Evolutionary conservation across 2,329 filamentous ascomycete genomes (phyloP).

Genomic region (Neofusicoccum laricinum): DNA sequence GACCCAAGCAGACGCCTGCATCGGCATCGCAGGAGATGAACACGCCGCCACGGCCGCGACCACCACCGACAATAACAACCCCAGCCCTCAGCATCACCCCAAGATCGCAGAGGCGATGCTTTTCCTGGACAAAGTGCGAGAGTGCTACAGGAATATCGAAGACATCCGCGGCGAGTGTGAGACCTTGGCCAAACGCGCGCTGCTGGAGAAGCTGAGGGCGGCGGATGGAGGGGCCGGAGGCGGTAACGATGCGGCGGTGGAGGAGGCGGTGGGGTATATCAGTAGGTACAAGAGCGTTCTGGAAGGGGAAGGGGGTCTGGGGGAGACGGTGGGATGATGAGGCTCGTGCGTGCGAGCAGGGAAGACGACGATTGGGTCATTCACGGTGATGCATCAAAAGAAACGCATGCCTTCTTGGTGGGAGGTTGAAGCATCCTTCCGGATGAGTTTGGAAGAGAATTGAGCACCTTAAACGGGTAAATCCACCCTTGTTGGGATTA

Average conservation of each 20-base stretch:
- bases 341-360: not conserved
- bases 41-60: slow-evolving; percentile 21
- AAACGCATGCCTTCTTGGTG: too few species aligned
- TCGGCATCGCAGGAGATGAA: slow-evolving; percentile 67
- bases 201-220: slow-evolving; percentile 66
- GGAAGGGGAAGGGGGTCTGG: slow-evolving; percentile 23
- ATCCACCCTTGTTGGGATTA: too few species aligned
- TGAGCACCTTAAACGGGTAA: too few species aligned
- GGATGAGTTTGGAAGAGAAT: too few species aligned
- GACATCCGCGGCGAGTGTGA: slow-evolving; percentile 71
- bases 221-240: slow-evolving; percentile 21
- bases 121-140: slow-evolving; percentile 34
- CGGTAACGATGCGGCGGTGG: slow-evolving; percentile 23
- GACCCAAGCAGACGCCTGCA: slow-evolving; percentile 70
- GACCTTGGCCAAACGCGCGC: slow-evolving; percentile 78
- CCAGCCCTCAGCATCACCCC: slow-evolving; percentile 12
- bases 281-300: slow-evolving; percentile 28
- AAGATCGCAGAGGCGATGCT: slow-evolving; percentile 29
- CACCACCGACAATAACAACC: not conserved
- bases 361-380: too few species aligned
- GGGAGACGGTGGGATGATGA: slow-evolving; percentile 9
- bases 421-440: too few species aligned
- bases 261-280: slow-evolving; percentile 37
- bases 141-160: slow-evolving; percentile 61
- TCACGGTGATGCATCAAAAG: too few species aligned